Evolutionary conservation across 1,139 yeast genomes (phyloP).

Genomic region (Pichia sp.): DNA sequence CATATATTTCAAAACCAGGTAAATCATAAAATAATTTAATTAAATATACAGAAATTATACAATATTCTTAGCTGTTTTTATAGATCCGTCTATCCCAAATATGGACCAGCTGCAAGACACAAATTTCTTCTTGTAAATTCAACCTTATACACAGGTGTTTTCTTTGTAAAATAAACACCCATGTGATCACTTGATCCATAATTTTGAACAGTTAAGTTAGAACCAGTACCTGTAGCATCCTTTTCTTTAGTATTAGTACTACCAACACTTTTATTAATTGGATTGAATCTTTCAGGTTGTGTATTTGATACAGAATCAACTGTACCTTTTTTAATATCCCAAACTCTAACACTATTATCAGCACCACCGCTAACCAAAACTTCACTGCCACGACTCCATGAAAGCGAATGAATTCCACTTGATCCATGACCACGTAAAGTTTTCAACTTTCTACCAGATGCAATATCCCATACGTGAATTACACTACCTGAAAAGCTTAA

Average conservation of each 20-base stretch:
- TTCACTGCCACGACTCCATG: constrained; percentile 82
- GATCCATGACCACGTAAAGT: constrained; percentile 88
- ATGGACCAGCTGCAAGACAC: constrained; percentile 91
- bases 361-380: constrained; percentile 90
- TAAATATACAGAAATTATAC: background rate
- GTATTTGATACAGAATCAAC: constrained; percentile 43
- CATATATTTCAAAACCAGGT: no score
- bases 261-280: constrained; percentile 19
- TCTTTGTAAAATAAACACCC: constrained; percentile 90
- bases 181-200: constrained; percentile 54
- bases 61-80: background rate
- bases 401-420: constrained; percentile 75
- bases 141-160: constrained; percentile 89
- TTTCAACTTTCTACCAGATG: constrained; percentile 81
- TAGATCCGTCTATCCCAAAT: constrained; percentile 25
- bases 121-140: constrained; percentile 86
- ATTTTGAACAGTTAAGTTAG: constrained; percentile 5
- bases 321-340: constrained; percentile 90
- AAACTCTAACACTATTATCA: constrained; percentile 86
- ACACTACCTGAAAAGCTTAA: constrained; percentile 14
- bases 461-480: constrained; percentile 90
- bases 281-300: constrained; percentile 62
- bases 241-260: constrained; percentile 20
- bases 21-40: background rate
- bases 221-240: constrained; percentile 22